Percentiles rank a stretch among this genome's conserved stretches.
These are phyloP conservation scores for Lichtheimia hyalospora DNA, from an alignment of 371 early-diverging fungal species.

Conservation along the genomic window DNA sequence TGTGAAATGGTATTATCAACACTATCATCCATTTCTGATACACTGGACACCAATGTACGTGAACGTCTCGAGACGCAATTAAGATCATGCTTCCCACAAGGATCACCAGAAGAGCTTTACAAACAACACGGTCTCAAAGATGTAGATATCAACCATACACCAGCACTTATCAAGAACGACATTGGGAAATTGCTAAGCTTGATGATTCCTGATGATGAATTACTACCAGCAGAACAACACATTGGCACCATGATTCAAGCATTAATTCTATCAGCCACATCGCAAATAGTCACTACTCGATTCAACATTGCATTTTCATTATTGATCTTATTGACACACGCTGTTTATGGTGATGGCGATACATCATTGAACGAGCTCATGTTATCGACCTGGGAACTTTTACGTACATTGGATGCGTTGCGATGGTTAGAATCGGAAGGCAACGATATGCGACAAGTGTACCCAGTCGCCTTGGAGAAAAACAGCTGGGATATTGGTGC, in stretches of 20 bases:
- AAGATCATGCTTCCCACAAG: constrained; percentile 1
- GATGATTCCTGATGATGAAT: not conserved
- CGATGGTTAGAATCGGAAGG: not conserved
- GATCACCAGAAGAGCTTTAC: not conserved
- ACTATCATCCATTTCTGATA: not conserved
- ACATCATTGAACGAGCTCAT: not conserved
- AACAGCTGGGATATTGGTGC: not conserved
- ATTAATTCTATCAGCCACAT: constrained; percentile 1
- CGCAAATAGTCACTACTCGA: not conserved
- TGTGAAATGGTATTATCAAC: not conserved
- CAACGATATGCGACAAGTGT: not conserved
- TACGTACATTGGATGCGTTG: constrained; percentile 2
- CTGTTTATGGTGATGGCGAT: not conserved
- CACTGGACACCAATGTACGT: not conserved
- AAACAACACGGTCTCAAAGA: not conserved
- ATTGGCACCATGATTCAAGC: not conserved
- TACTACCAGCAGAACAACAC: not conserved
- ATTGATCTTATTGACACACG: not conserved
- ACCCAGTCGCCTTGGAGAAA: not conserved
- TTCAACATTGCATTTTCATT: not conserved
- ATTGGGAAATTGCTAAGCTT: not conserved
- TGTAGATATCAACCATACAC: not conserved
- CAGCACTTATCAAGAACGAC: not conserved
- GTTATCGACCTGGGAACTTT: constrained; percentile 2
- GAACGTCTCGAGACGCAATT: not conserved